Evolutionary conservation across 179 eudicot genomes (phyloP), one percentile per base, ranked within the genome.

Genomic region (Corrigiola litoralis): DNA sequence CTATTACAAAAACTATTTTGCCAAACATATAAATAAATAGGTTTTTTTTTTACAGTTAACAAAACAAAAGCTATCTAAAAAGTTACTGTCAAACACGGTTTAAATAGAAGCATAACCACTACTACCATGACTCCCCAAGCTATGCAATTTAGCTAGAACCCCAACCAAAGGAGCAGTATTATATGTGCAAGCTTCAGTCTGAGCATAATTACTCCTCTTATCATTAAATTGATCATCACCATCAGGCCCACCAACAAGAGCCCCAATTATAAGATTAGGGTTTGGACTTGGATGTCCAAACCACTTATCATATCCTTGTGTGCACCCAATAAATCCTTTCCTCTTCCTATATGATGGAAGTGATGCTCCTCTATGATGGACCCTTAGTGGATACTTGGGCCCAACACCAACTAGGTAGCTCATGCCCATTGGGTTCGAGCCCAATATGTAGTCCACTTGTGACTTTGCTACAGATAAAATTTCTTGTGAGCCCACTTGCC

Each of bases 321-420:
- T 84, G 67, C 97, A 90, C 64, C 97, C 91, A 18, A 87, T 79
- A 60, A 87, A 87, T 17, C 62, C 84, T 47, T 50, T 71, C 28
- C 24, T 56, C 2, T 64, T 77, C n/a, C 47, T 80, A 31, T 73
- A 87, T 1, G 95, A 83, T 14, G 57, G 81, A 4, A 73, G 71
- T 5, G 95, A 85, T 48, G 97, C 85, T 0, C 84, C 92, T 50
- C 95, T 83, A 27, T 90, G 97, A 72, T 90, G 97, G 66, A 84
- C 89, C 73, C 73, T 76, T 37, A 64, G n/a, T 10, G 95, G 88
- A 72, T 83, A 87, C 0, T 36, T 69, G 0, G 70, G 65, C 12
- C 92, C 97, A 49, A 69, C 76, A 32, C 97, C 97, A 9, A 90
- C 89, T 49, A 90, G 71, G 65, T 90, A 90, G 71, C 97, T 90